These are phyloP conservation scores for Nitzschia palea DNA, from an alignment of 108 stramenopile genomes.

Conservation along the genomic window DNA sequence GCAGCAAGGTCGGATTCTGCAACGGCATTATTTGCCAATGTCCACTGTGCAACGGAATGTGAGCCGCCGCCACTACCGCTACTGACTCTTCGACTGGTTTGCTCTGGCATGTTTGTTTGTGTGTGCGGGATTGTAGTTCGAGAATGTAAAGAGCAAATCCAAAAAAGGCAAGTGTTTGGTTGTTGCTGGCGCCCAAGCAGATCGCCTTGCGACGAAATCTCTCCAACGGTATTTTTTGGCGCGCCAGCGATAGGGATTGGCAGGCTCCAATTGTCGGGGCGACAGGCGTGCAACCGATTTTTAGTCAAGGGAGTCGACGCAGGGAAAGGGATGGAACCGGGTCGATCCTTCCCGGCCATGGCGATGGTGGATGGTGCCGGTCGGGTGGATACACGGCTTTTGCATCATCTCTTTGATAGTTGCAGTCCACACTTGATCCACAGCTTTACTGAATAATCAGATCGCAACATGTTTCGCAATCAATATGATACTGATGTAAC, in stretches of 20 bases:
- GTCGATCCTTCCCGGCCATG: slow-evolving; percentile 11
- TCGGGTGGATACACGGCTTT: no score
- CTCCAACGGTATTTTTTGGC: no score
- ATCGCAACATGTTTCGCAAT: slow-evolving; percentile 92
- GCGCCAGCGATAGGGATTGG: no score
- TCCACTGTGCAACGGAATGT: neutral
- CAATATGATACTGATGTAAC: slow-evolving; percentile 99
- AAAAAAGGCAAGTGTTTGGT: neutral
- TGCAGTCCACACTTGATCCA: no score
- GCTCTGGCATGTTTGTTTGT: neutral
- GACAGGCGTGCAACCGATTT: no score
- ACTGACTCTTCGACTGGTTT: neutral
- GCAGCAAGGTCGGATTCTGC: slow-evolving; percentile 30
- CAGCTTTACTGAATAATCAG: no score
- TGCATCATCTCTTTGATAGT: no score
- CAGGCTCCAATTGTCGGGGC: no score
- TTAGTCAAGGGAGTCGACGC: neutral
- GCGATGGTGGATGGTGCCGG: neutral
- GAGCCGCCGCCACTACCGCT: no score
- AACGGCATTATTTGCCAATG: slow-evolving; percentile 11
- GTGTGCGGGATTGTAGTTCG: no score
- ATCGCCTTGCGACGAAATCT: no score
- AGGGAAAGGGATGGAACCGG: slow-evolving; percentile 17
- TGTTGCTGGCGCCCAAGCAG: slow-evolving; percentile 5
- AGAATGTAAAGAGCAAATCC: no score